Evolutionary conservation across 2,329 filamentous ascomycete genomes (phyloP), one percentile per base, ranked within the genome.

Genomic region (Botryotinia narcissicola): DNA sequence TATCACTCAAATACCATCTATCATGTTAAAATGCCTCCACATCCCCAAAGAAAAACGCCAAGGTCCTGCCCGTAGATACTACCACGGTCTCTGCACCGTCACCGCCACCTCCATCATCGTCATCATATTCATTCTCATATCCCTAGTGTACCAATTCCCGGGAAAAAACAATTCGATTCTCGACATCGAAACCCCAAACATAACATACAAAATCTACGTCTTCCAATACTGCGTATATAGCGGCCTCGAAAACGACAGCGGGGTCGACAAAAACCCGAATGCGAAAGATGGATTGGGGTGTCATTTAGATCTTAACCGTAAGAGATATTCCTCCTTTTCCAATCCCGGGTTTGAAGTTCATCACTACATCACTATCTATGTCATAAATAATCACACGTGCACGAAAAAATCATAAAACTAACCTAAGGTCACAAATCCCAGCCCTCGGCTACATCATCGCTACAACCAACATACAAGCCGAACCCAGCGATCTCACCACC

Each of bases 301-400:
- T 46, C 61, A 64, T 64, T 29, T 64, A n/a, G 40, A 64, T 18
- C 29, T 64, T 22, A 64, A 64, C 40, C 61, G 61, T 64, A 25
- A 32, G 40, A 20, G 29, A 7, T 61, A 18, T 9, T 40, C 14
- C 22, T 40, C 37, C 9, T 61, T 18, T 42, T 42, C 42, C 3
- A 18, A 42, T 42, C 1, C 42, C 42, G 14, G 5, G 18, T 42
- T 18, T 4, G 5, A 7, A 42, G 14, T 42, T 18, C 16, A 44
- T 44, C 2, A 44, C 16, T 18, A 18, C 5, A 44, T 44, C 42
- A 20, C 14, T 20, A 46, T 22, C 14, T 20, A 22, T 22, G 9
- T 44, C 25, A 4, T 5, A 0, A 4, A n/a, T 2, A 42, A n/a
- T 2, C 16, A 18, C n/a, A 4, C 25, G 16, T 3, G 3, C 32